A percentile compares a stretch with the other conserved stretches of the same genome.
These are phyloP conservation scores for Coemansia sp. DNA, from an alignment of 192 early-diverging fungal genomes.

Conservation along the genomic window DNA sequence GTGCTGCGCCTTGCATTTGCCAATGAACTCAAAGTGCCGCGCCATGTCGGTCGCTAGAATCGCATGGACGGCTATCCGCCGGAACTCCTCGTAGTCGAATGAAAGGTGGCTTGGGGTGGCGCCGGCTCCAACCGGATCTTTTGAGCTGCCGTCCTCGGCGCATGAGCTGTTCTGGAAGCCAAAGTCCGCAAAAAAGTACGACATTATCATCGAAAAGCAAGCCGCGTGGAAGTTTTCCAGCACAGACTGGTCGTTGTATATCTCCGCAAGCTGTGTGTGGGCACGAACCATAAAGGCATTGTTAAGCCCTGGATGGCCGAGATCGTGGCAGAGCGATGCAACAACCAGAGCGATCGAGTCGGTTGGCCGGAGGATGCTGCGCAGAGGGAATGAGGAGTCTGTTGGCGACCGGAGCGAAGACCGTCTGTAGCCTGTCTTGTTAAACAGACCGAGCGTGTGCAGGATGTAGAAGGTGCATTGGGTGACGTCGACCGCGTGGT, in stretches of 20 bases:
- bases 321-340: conserved; percentile 77
- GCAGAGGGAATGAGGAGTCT: conserved; percentile 46
- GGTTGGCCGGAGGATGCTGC: conserved; percentile 48
- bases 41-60: conserved; percentile 84
- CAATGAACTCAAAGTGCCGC: conserved; percentile 75
- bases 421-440: conserved; percentile 32
- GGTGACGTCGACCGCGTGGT: conserved; percentile 93
- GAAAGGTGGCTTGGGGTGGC: conserved; percentile 8
- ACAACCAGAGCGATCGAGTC: conserved; percentile 76
- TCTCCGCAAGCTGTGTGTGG: conserved; percentile 75
- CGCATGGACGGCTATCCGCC: conserved; percentile 66
- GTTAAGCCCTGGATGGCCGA: conserved; percentile 92
- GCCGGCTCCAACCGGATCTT: not conserved
- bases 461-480: conserved; percentile 85
- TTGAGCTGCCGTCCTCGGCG: conserved; percentile 5
- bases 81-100: conserved; percentile 67
- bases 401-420: conserved; percentile 49
- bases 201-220: conserved; percentile 65
- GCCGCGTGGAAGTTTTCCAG: conserved; percentile 92
- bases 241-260: conserved; percentile 93
- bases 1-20: conserved; percentile 65
- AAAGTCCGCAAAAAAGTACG: conserved; percentile 53
- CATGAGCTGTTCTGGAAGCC: conserved; percentile 15
- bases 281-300: conserved; percentile 89
- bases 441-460: conserved; percentile 63